phyloP scores from a whole-genome alignment of 306 rosid genomes.

The Cyamopsis tetragonoloba region DNA sequence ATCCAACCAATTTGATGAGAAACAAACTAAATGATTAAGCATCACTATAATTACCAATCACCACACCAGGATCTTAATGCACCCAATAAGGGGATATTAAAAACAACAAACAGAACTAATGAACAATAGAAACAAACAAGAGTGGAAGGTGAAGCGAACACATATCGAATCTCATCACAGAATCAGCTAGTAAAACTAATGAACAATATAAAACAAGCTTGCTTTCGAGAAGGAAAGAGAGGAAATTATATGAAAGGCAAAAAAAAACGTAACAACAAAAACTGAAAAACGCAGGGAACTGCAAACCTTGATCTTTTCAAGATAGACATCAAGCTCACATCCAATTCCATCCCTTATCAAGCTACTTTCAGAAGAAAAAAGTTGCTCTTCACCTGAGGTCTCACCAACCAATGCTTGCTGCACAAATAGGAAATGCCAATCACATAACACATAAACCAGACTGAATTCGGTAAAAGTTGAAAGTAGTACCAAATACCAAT shows the following conservation, averaged over 20 bases:
- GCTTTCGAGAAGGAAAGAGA: slow-evolving; percentile 3
- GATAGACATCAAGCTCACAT: slow-evolving; percentile 63
- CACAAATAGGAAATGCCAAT: slow-evolving; percentile 26
- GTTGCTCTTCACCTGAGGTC: slow-evolving; percentile 80
- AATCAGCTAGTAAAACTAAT: neutral
- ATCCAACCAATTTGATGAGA: neutral
- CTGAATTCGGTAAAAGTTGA: neutral
- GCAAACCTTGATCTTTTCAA: slow-evolving; percentile 72
- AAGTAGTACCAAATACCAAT: slow-evolving; percentile 16
- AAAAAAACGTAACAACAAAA: neutral
- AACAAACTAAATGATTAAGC: neutral
- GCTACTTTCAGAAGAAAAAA: slow-evolving; percentile 67
- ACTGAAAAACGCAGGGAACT: neutral
- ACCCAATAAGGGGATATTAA: neutral
- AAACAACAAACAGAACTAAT: neutral
- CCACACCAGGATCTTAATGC: neutral
- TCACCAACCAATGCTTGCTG: slow-evolving; percentile 97
- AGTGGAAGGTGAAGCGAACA: neutral
- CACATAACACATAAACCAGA: slow-evolving; percentile 19
- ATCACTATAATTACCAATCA: neutral
- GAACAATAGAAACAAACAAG: no score
- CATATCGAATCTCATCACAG: neutral
- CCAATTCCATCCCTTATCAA: slow-evolving; percentile 47
- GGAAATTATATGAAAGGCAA: neutral
- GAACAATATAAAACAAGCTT: neutral